phyloP scores from a whole-genome alignment of 2,329 filamentous ascomycete species.

The Claviceps sp. region DNA sequence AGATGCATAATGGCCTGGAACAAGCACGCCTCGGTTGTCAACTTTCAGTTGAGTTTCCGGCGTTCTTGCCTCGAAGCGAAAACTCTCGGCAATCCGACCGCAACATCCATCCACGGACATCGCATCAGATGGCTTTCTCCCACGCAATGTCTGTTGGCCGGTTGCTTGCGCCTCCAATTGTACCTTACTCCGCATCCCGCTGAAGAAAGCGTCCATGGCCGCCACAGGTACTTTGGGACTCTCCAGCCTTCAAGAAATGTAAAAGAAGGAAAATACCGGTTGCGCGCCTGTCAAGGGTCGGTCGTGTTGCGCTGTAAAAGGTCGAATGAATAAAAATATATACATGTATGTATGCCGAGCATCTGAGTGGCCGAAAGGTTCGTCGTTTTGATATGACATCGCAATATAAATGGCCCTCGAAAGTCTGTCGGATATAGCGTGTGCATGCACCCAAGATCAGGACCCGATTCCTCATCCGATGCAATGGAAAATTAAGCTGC shows the following conservation, averaged over 20 bases:
- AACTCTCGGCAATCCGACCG: background rate
- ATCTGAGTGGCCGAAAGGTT: constrained; percentile 1
- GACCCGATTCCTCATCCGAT: constrained; percentile 26
- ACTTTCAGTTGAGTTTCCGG: background rate
- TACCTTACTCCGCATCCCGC: background rate
- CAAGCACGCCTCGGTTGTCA: background rate
- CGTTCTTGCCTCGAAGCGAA: background rate
- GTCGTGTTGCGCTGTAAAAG: constrained; percentile 1
- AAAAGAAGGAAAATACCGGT: background rate
- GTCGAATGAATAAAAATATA: background rate
- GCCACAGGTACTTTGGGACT: background rate
- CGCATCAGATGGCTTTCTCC: background rate
- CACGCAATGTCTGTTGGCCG: background rate
- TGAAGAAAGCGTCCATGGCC: background rate
- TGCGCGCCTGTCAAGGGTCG: constrained; percentile 1
- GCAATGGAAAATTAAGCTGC: constrained; percentile 18
- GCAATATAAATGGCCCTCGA: constrained; percentile 1
- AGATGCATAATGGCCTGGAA: background rate
- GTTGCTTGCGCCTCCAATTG: background rate
- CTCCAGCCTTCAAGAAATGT: background rate
- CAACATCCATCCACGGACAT: background rate
- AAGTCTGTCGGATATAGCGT: constrained; percentile 5
- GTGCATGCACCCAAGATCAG: constrained; percentile 17
- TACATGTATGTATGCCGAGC: constrained; percentile 2
- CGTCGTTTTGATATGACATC: constrained; percentile 4